Conservation (phyloP, 495 filamentous ascomycete species). For the Cairneyella variabilis region DNA sequence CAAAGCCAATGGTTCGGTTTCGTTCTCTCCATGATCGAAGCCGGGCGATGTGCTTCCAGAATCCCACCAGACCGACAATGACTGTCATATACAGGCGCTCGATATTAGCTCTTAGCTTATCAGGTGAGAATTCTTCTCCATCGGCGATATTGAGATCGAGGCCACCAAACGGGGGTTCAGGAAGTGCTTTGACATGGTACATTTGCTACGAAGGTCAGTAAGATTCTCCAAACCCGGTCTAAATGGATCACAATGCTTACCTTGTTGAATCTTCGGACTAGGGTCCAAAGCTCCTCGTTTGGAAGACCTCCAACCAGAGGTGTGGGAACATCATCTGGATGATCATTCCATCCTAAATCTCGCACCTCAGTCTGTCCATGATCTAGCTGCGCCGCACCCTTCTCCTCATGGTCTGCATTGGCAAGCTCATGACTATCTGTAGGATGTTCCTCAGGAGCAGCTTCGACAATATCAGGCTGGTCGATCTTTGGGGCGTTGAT, state of each 20-base stretch:
- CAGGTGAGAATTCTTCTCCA: slow-evolving; percentile 80
- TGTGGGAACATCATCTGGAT: slow-evolving; percentile 49
- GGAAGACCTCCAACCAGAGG: slow-evolving; percentile 67
- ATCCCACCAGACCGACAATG: slow-evolving; percentile 59
- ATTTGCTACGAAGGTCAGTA: slow-evolving; percentile 60
- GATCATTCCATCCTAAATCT: slow-evolving; percentile 73
- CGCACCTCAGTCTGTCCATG: slow-evolving; percentile 24
- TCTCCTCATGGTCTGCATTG: slow-evolving; percentile 25
- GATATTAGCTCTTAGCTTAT: slow-evolving; percentile 76
- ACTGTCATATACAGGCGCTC: slow-evolving; percentile 85
- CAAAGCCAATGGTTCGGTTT: slow-evolving; percentile 64
- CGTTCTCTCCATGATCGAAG: slow-evolving; percentile 79
- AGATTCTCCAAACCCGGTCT: slow-evolving; percentile 14
- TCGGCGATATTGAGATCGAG: slow-evolving; percentile 81
- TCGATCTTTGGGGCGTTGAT: slow-evolving; percentile 5
- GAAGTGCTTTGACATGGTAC: slow-evolving; percentile 75
- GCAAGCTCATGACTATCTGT: slow-evolving; percentile 25
- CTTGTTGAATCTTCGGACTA: slow-evolving; percentile 82
- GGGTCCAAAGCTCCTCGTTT: slow-evolving; percentile 83
- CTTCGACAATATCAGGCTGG: slow-evolving; percentile 17
- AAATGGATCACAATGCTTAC: slow-evolving; percentile 32
- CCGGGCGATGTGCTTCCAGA: slow-evolving; percentile 69
- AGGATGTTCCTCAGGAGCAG: slow-evolving; percentile 14
- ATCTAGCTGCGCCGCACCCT: slow-evolving; percentile 22
- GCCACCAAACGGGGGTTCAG: slow-evolving; percentile 46